These are phyloP conservation scores for Glycyrrhiza uralensis DNA, from an alignment of 306 rosid genomes.

Conservation along the genomic window DNA sequence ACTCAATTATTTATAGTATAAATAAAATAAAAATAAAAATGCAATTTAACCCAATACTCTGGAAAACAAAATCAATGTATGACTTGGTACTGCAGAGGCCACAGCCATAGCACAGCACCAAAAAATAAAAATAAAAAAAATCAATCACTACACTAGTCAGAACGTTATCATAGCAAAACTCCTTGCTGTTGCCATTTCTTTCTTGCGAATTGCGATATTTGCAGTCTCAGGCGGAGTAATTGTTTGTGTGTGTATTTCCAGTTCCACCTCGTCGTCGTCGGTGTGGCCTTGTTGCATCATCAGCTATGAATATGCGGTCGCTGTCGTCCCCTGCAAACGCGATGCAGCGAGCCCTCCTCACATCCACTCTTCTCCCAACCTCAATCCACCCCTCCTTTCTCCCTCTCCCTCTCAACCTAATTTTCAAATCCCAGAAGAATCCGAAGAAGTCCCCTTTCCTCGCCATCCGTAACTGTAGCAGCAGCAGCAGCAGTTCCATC, in stretches of 20 bases:
- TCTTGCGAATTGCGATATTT: not conserved
- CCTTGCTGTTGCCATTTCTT: too few relatives aligned
- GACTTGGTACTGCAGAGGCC: not conserved
- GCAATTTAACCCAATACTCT: too few relatives aligned
- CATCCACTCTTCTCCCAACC: constrained; percentile 32
- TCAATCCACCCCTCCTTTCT: constrained; percentile 30
- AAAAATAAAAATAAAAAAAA: too few relatives aligned
- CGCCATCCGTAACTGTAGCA: constrained; percentile 49
- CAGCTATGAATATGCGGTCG: constrained; percentile 35
- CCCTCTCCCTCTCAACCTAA: constrained; percentile 23
- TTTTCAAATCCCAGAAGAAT: constrained; percentile 7
- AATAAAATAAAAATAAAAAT: too few relatives aligned
- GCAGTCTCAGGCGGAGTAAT: not conserved
- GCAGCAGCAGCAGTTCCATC: constrained; percentile 62
- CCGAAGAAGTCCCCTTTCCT: constrained; percentile 11
- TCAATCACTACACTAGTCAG: too few relatives aligned
- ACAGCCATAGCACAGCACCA: not conserved
- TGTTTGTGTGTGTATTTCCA: not conserved
- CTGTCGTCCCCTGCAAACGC: constrained; percentile 24
- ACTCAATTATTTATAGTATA: too few relatives aligned
- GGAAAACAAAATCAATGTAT: not conserved
- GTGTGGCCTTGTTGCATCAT: too few relatives aligned
- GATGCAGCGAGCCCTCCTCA: constrained; percentile 36
- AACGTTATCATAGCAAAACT: not conserved
- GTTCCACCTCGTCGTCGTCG: too few relatives aligned